Percentiles rank a stretch among this genome's conserved stretches.
These are phyloP conservation scores for Xylariaceae sp. DNA, from an alignment of 2,329 filamentous ascomycete species.

Conservation along the genomic window DNA sequence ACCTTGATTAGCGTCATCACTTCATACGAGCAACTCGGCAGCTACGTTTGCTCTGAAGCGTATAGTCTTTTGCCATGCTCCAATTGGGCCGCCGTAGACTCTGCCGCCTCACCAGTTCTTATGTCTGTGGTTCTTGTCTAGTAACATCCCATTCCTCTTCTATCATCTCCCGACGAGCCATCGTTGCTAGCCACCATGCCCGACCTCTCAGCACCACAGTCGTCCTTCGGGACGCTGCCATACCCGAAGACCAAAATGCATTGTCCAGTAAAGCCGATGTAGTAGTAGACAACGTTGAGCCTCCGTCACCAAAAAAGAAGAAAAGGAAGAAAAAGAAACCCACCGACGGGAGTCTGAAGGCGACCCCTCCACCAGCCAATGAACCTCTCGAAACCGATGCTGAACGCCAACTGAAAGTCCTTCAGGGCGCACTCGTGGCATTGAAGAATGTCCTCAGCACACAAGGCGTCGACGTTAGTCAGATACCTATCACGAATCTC, in stretches of 20 bases:
- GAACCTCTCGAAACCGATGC: conserved; percentile 10
- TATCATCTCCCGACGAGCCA: conserved; percentile 25
- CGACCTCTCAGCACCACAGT: conserved; percentile 33
- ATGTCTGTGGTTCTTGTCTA: conserved; percentile 41
- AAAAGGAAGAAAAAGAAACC: conserved; percentile 16
- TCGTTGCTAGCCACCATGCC: conserved; percentile 24
- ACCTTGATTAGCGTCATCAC: not conserved
- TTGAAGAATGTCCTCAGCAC: conserved; percentile 47
- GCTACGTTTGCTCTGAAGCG: conserved; percentile 8
- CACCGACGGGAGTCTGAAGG: not conserved
- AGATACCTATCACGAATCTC: conserved; percentile 24
- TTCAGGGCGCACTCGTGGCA: conserved; percentile 47
- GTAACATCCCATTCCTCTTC: conserved; percentile 21
- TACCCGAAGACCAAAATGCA: conserved; percentile 2
- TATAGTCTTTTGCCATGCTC: conserved; percentile 42
- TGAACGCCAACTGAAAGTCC: conserved; percentile 41
- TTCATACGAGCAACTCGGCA: conserved; percentile 5
- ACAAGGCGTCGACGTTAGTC: conserved; percentile 41
- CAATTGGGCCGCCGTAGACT: conserved; percentile 40
- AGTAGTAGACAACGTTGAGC: not conserved
- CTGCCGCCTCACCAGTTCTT: conserved; percentile 38
- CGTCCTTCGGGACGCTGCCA: conserved; percentile 16
- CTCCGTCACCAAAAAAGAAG: not conserved
- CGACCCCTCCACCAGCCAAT: conserved; percentile 8
- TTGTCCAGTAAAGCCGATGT: conserved; percentile 12